Conservation (phyloP, 1,139 yeast species). For the Saccharomycopsis crataegensis region DNA sequence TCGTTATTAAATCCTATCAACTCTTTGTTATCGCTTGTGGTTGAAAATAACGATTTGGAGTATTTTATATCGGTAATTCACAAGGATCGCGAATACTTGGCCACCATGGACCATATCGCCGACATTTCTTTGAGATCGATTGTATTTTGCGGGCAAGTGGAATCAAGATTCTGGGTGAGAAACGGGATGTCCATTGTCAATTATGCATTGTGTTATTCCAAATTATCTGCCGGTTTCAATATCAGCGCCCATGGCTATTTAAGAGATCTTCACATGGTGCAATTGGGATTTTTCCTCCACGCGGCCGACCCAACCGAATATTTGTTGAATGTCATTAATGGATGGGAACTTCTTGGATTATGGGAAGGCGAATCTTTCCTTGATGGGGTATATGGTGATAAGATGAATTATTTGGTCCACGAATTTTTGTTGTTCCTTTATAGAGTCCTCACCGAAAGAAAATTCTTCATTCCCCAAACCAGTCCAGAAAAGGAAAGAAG, state of each 20-base stretch:
- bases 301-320: slow-evolving; percentile 27
- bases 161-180: slow-evolving; percentile 57
- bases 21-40: slow-evolving; percentile 41
- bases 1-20: slow-evolving; percentile 57
- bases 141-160: slow-evolving; percentile 49
- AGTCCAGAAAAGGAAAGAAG: slow-evolving; percentile 27
- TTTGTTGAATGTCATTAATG: slow-evolving; percentile 39
- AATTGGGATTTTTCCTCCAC: slow-evolving; percentile 38
- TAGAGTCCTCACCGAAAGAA: slow-evolving; percentile 48
- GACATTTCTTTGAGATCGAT: slow-evolving; percentile 54
- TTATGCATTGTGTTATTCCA: slow-evolving; percentile 23
- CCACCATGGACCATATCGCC: slow-evolving; percentile 37
- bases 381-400: slow-evolving; percentile 51
- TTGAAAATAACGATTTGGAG: slow-evolving; percentile 21
- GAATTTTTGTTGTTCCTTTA: slow-evolving; percentile 51
- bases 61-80: not conserved
- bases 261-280: slow-evolving; percentile 54
- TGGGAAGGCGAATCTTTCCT: slow-evolving; percentile 26
- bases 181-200: slow-evolving; percentile 38
- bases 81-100: not conserved
- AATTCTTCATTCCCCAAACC: slow-evolving; percentile 33
- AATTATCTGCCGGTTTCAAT: not conserved
- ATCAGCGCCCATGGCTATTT: slow-evolving; percentile 29
- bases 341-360: slow-evolving; percentile 58
- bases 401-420: slow-evolving; percentile 43